Evolutionary conservation across 176 grass and related monocot genomes (phyloP).

Genomic region (Miscanthus lutarioriparius): DNA sequence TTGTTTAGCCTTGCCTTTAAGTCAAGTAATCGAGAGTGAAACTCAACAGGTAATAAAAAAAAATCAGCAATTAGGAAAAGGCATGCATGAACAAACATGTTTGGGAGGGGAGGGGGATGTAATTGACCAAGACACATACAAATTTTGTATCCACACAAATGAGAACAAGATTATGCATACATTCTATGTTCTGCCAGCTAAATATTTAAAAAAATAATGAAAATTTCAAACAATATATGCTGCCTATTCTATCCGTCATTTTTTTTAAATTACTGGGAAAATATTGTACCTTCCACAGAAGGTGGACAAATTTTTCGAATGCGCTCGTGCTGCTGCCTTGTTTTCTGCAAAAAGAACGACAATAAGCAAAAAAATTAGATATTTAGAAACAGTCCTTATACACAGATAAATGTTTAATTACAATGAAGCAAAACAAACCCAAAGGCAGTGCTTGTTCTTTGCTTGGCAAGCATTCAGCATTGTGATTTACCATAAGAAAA

Average conservation of each 20-base stretch:
- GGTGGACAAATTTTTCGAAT: conserved; percentile 85
- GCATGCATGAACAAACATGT: neutral
- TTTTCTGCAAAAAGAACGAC: conserved; percentile 63
- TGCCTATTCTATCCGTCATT: neutral
- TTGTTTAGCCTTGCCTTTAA: neutral
- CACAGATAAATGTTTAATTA: neutral
- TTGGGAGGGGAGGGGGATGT: neutral
- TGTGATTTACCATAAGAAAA: neutral
- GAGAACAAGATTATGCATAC: neutral
- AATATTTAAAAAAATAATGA: neutral
- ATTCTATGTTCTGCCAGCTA: neutral
- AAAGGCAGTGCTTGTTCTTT: neutral
- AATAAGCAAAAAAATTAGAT: neutral
- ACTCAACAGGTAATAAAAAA: neutral
- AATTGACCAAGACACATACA: neutral
- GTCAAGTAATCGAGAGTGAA: neutral
- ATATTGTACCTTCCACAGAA: conserved; percentile 91
- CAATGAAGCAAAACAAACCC: neutral
- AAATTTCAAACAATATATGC: neutral
- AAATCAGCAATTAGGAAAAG: neutral
- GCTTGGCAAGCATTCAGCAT: conserved; percentile 16
- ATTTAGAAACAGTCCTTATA: neutral
- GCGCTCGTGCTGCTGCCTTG: conserved; percentile 74
- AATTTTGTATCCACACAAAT: neutral
- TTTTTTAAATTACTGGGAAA: neutral